Percentiles rank a stretch among this genome's conserved stretches.
These are phyloP conservation scores for Tubosaeta sp. DNA, from an alignment of 768 basidiomycete genomes.

Conservation along the genomic window DNA sequence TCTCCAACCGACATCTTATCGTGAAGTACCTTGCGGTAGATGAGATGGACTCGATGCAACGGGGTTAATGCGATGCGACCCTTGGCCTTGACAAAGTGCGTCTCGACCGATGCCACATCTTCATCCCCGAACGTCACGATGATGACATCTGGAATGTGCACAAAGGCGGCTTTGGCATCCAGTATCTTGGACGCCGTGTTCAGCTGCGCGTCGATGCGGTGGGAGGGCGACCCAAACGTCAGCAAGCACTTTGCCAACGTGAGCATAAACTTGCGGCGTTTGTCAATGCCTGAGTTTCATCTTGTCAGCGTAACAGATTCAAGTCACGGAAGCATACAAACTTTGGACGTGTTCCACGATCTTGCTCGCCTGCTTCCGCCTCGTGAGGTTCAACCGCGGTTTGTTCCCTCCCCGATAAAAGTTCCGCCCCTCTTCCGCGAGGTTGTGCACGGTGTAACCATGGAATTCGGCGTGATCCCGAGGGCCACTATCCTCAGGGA, in stretches of 20 bases:
- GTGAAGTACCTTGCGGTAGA: constrained; percentile 85
- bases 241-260: constrained; percentile 85
- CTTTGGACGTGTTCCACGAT: constrained; percentile 48
- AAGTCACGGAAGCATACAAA: constrained; percentile 21
- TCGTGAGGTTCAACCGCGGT: constrained; percentile 27
- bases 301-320: background rate
- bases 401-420: constrained; percentile 29
- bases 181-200: constrained; percentile 74
- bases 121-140: constrained; percentile 81
- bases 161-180: constrained; percentile 75
- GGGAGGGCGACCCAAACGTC: constrained; percentile 91
- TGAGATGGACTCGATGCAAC: constrained; percentile 73
- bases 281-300: constrained; percentile 37
- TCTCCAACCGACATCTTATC: constrained; percentile 72
- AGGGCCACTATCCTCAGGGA: constrained; percentile 15
- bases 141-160: constrained; percentile 74
- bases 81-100: constrained; percentile 80
- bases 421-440: constrained; percentile 16
- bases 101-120: constrained; percentile 67
- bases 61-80: constrained; percentile 79
- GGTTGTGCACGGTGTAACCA: constrained; percentile 2
- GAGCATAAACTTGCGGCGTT: constrained; percentile 70
- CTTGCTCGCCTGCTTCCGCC: constrained; percentile 31
- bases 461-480: constrained; percentile 14
- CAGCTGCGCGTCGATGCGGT: constrained; percentile 88